Evolutionary conservation across 2,329 filamentous ascomycete genomes (phyloP), one percentile per base, ranked within the genome.

Genomic region (Rhinocladiella mackenziei): DNA sequence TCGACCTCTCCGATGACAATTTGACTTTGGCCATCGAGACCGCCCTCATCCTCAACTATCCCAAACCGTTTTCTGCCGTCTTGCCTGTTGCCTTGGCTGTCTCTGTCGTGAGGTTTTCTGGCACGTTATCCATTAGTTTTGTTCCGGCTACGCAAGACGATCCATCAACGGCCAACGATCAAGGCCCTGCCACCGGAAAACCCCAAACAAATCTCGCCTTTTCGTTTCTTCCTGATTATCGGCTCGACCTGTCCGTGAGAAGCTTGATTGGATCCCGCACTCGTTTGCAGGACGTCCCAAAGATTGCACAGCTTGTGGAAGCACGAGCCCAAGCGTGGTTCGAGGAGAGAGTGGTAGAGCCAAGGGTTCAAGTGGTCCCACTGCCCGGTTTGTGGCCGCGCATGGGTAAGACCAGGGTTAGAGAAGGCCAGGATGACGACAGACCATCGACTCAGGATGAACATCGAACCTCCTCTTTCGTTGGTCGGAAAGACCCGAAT

Each of bases 21-120:
- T 87, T 98, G 48, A 98, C 92, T 0, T 73, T 98, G 41, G 92
- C 89, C 1, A 76, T 98, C 18, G 92, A 98, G 70, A 98, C 92
- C 2, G 95, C 92, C 58, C 72, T 98, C 51, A 75, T 95, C 35
- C 76, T 98, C 43, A 98, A 98, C 66, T 98, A 94, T 63, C 92
- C 92, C 0, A 94, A 89, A 62, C 86, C 86, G 5, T 74, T 88
- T 41, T 86, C 89, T 4, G 92, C 92, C 1, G 84, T 96, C 5
- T 73, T 98, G 1, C 92, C 92, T 2, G 89, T 98, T 13, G 92
- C 91, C 0, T 72, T 98, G 23, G 84, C 89, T 0, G 89, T 98
- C 9, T 92, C 84, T 11, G 86, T 98, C 11, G 87, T 95, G 11
- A 78, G 92, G 10, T 98, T 98, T 65, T 96, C 89, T 35, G 92